phyloP scores from a whole-genome alignment of 495 filamentous ascomycete species.

The Podospora comata region DNA sequence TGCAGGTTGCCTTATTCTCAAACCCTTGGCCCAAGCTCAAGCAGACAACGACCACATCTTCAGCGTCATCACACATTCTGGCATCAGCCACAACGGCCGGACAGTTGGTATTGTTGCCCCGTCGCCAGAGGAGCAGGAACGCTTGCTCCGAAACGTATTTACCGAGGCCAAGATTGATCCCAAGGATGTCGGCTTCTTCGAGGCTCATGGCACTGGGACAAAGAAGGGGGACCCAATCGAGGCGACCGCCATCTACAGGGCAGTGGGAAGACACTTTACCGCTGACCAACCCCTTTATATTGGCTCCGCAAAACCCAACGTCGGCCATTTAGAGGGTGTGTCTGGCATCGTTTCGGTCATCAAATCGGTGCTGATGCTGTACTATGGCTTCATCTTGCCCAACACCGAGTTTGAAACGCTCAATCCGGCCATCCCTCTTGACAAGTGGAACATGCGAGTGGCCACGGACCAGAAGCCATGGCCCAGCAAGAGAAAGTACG shows the following conservation, averaged over 20 bases:
- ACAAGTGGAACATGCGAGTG: constrained; percentile 42
- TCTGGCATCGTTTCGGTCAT: constrained; percentile 58
- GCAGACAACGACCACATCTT: constrained; percentile 54
- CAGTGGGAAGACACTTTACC: constrained; percentile 38
- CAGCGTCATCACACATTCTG: constrained; percentile 52
- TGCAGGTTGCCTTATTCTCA: constrained; percentile 47
- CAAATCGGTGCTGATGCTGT: constrained; percentile 57
- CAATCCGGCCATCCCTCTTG: constrained; percentile 45
- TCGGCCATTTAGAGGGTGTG: constrained; percentile 58
- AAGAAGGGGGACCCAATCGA: constrained; percentile 61
- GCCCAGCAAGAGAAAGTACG: constrained; percentile 39
- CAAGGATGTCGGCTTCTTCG: constrained; percentile 45
- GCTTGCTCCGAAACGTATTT: constrained; percentile 44
- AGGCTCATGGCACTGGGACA: constrained; percentile 60
- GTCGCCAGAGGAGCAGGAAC: constrained; percentile 49
- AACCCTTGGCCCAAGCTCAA: constrained; percentile 51
- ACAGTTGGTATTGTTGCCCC: constrained; percentile 55
- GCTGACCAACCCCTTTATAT: constrained; percentile 46
- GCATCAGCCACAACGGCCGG: constrained; percentile 56
- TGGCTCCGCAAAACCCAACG: constrained; percentile 58
- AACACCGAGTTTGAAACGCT: constrained; percentile 49
- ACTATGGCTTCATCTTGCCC: constrained; percentile 52
- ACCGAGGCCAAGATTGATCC: constrained; percentile 40
- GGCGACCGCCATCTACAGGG: constrained; percentile 51
- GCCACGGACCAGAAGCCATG: constrained; percentile 28